Percentiles rank a stretch among this genome's conserved stretches.
Evolutionary conservation across 805 yeast species (phyloP).

Genomic region (Wickerhamomyces kurtzmanii): DNA sequence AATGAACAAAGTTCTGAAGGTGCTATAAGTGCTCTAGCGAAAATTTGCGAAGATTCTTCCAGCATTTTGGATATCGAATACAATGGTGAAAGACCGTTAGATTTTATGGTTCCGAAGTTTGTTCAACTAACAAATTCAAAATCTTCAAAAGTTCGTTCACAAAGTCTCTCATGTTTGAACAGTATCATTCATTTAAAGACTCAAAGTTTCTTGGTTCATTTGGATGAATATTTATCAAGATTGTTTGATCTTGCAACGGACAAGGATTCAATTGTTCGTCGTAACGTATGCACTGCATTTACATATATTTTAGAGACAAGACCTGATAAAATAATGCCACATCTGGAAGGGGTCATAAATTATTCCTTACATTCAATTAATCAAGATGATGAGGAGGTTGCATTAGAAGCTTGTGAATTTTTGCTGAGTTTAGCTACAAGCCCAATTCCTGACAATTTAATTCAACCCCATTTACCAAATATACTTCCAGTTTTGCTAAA

Average conservation of each 20-base stretch:
- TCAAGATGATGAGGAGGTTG: constrained; percentile 57
- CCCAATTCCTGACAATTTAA: constrained; percentile 40
- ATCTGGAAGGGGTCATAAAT: constrained; percentile 76
- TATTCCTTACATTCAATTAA: constrained; percentile 76
- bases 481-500: constrained; percentile 72
- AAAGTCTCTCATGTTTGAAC: constrained; percentile 62
- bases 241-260: constrained; percentile 66
- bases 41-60: constrained; percentile 86
- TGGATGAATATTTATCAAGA: constrained; percentile 57
- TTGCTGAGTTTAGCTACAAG: constrained; percentile 61
- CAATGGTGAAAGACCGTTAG: constrained; percentile 58
- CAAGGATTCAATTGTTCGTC: constrained; percentile 46
- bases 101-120: constrained; percentile 56
- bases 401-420: constrained; percentile 91
- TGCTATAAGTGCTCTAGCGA: constrained; percentile 71
- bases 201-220: constrained; percentile 50
- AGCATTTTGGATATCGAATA: constrained; percentile 53
- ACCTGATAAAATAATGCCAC: constrained; percentile 74
- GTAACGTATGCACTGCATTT: constrained; percentile 72
- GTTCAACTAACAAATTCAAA: constrained; percentile 37
- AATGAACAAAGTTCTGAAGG: constrained; percentile 44
- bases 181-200: constrained; percentile 63
- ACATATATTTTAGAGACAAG: constrained; percentile 59
- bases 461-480: constrained; percentile 45
- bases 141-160: constrained; percentile 43